A percentile compares a stretch with the other conserved stretches of the same genome.
phyloP scores from a whole-genome alignment of 2,329 filamentous ascomycete species.

The Xylariaceae sp. region DNA sequence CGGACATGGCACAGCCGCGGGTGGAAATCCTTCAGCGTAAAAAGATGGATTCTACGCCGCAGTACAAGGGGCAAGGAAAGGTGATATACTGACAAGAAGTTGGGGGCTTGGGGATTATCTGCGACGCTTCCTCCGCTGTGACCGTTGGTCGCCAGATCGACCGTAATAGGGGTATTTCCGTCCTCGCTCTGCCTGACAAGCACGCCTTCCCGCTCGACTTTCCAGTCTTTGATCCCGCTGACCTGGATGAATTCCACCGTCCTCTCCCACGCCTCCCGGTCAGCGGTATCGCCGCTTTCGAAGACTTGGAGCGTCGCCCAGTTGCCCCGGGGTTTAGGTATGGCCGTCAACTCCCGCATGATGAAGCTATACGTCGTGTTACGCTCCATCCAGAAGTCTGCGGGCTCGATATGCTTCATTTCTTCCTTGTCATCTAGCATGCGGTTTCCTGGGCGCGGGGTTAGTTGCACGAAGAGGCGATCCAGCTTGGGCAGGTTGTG shows the following conservation, averaged over 20 bases:
- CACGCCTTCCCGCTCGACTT: constrained; percentile 47
- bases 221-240: constrained; percentile 45
- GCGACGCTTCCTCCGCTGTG: constrained; percentile 5
- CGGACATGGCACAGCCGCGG: background rate
- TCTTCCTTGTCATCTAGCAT: constrained; percentile 41
- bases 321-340: constrained; percentile 29
- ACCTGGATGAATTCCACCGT: constrained; percentile 42
- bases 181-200: constrained; percentile 41
- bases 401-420: constrained; percentile 44
- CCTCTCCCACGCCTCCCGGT: constrained; percentile 51
- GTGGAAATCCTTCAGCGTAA: background rate
- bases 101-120: background rate
- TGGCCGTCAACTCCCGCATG: constrained; percentile 40
- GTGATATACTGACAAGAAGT: constrained; percentile 20
- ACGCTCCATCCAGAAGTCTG: constrained; percentile 58
- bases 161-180: constrained; percentile 7
- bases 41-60: background rate
- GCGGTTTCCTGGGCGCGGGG: constrained; percentile 39
- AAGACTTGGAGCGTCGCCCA: constrained; percentile 51
- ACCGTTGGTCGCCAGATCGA: constrained; percentile 19
- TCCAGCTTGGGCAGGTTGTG: constrained; percentile 53
- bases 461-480: constrained; percentile 56
- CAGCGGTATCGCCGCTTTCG: constrained; percentile 52
- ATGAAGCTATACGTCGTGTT: constrained; percentile 53
- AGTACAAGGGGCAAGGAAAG: constrained; percentile 2